A percentile compares a stretch with the other conserved stretches of the same genome.
Conservation (phyloP, 2,329 filamentous ascomycete genomes). For the Colletotrichum shisoi region DNA sequence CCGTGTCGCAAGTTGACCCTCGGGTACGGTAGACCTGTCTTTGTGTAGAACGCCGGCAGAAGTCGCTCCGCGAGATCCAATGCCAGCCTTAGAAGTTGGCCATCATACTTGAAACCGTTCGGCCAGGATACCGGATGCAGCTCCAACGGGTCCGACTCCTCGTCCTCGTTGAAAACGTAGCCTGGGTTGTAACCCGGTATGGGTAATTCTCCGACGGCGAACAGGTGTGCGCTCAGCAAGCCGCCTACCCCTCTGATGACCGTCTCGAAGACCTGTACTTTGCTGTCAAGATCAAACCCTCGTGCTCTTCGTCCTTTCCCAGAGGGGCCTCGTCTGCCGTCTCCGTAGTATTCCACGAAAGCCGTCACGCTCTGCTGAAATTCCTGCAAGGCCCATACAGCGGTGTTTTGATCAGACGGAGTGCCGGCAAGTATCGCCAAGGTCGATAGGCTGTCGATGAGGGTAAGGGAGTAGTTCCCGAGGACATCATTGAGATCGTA, state of each 20-base stretch:
- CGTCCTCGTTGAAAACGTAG: slow-evolving; percentile 42
- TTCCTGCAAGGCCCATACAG: slow-evolving; percentile 69
- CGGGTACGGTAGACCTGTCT: slow-evolving; percentile 91
- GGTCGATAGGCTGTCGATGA: slow-evolving; percentile 94
- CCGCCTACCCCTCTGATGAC: slow-evolving; percentile 94
- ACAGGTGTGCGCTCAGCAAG: slow-evolving; percentile 89
- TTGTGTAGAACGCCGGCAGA: slow-evolving; percentile 89
- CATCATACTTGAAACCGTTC: slow-evolving; percentile 79
- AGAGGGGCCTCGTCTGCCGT: slow-evolving; percentile 73
- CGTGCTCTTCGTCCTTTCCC: slow-evolving; percentile 76
- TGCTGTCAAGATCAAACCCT: slow-evolving; percentile 95
- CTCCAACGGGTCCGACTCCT: slow-evolving; percentile 54
- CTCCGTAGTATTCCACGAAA: slow-evolving; percentile 84
- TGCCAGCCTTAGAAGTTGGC: slow-evolving; percentile 88
- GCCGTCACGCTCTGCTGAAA: slow-evolving; percentile 83
- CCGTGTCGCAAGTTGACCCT: slow-evolving; percentile 90
- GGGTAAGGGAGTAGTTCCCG: slow-evolving; percentile 94
- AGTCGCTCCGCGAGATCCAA: slow-evolving; percentile 83
- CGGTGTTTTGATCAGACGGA: slow-evolving; percentile 63
- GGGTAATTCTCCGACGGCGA: slow-evolving; percentile 88
- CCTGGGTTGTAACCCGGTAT: slow-evolving; percentile 77
- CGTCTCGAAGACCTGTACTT: slow-evolving; percentile 98
- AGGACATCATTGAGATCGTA: slow-evolving; percentile 93
- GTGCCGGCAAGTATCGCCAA: slow-evolving; percentile 89
- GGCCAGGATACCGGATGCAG: slow-evolving; percentile 71